These are phyloP conservation scores for Rusavskia elegans DNA, from an alignment of 495 filamentous ascomycete genomes.

Conservation along the genomic window DNA sequence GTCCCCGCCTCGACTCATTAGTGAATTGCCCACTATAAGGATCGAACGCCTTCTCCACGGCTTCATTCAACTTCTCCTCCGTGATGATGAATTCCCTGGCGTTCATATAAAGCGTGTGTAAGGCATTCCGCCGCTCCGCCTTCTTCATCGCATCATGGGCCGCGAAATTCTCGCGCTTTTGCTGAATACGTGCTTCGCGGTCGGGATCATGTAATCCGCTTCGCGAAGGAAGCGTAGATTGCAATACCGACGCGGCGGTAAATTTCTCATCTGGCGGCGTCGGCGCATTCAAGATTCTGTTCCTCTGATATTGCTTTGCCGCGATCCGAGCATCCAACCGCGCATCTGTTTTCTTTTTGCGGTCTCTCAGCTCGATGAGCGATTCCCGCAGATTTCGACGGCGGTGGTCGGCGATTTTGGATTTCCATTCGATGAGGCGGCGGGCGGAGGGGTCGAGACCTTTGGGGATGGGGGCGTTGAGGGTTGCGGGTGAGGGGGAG, in stretches of 20 bases:
- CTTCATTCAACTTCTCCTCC: constrained; percentile 41
- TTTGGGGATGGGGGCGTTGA: constrained; percentile 8
- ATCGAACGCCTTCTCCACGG: constrained; percentile 45
- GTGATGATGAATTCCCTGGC: constrained; percentile 49
- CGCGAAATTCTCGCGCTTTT: constrained; percentile 25
- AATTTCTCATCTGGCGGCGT: constrained; percentile 45
- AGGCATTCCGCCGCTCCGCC: constrained; percentile 24
- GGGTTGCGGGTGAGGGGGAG: constrained; percentile 16
- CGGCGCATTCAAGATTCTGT: constrained; percentile 29
- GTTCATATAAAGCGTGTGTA: constrained; percentile 51
- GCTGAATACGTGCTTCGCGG: constrained; percentile 27
- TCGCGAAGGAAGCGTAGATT: constrained; percentile 20
- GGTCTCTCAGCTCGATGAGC: constrained; percentile 36
- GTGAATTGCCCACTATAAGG: constrained; percentile 28
- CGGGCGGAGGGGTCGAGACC: constrained; percentile 20
- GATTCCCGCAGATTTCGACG: constrained; percentile 49
- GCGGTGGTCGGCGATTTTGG: constrained; percentile 39
- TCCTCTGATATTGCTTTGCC: constrained; percentile 24
- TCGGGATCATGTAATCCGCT: constrained; percentile 28
- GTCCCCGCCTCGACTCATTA: constrained; percentile 25
- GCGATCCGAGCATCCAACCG: constrained; percentile 20
- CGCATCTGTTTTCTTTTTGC: constrained; percentile 33
- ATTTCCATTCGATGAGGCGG: constrained; percentile 46
- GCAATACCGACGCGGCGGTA: constrained; percentile 35
- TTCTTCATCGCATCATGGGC: constrained; percentile 22